Base-by-base conservation (phyloP, 2,329 filamentous ascomycete genomes). In the Colletotrichum agaves region DNA sequence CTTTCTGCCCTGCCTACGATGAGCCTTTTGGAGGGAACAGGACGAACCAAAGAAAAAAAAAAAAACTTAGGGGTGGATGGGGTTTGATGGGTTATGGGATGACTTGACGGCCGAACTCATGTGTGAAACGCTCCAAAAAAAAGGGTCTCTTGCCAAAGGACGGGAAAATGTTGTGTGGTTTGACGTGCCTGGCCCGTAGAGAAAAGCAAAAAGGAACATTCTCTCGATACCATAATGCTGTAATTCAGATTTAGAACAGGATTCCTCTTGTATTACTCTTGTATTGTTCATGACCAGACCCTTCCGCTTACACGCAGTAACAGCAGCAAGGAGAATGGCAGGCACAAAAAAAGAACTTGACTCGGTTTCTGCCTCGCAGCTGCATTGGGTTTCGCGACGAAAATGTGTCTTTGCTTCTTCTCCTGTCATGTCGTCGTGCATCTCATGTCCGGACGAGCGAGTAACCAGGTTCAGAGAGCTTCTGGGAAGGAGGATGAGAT, bases 51-150 rank as follows among this genome's bases (percentile, higher is more conserved):
- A 8, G 35, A 11, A 11, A 19, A 17, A 31, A 5, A 5, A 37
- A 17, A 39, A n/a, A n/a, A n/a, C n/a, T n/a, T 17, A 53, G 37
- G 58, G 11, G 27, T 17, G 44, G 21, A 6, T 12, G 13, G 27
- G 58, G 33, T n/a, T 63, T 31, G 31, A 27, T 37, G 49, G 41
- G 35, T 23, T 23, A 44, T 27, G 63, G 52, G 39, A 67, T 67
- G 64, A 64, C 17, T 27, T 58, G 64, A 67, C 59, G 60, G 52
- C 60, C 64, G 64, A 63, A 63, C 17, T 67, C 60, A 67, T 63
- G 37, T 44, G 60, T 59, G 64, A 67, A 58, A 64, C 64, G 61
- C 60, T 46, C 21, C 17, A 43, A 11, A 52, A n/a, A n/a, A 37
- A 55, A 37, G 10, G n/a, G 31, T 35, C n/a, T 58, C 33, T 55